phyloP scores from a whole-genome alignment of 352 stramenopile species.

The Achlya hypogyna region DNA sequence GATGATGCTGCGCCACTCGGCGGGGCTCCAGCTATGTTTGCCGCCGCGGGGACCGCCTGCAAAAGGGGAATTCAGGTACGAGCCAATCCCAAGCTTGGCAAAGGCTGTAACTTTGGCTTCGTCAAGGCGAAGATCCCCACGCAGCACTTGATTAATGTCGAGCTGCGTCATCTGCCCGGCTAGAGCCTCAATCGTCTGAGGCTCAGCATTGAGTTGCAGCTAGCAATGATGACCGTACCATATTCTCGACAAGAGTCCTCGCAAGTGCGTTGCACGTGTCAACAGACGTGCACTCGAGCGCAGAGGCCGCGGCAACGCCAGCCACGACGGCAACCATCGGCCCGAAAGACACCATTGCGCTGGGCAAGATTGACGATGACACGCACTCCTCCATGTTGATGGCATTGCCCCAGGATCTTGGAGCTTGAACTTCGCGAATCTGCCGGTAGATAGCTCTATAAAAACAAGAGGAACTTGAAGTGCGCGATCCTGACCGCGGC shows the following conservation, averaged over 20 bases:
- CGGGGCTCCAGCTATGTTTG: slow-evolving; percentile 36
- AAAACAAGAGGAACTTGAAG: too few relatives aligned
- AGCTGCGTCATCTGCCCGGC: slow-evolving; percentile 82
- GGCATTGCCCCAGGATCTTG: too few relatives aligned
- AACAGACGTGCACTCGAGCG: not conserved
- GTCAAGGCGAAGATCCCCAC: slow-evolving; percentile 32
- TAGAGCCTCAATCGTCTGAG: slow-evolving; percentile 40
- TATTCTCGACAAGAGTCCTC: not conserved
- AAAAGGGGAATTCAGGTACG: slow-evolving; percentile 51
- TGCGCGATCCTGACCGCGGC: too few relatives aligned
- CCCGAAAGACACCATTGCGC: too few relatives aligned
- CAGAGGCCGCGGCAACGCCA: too few relatives aligned
- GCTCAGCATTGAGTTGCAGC: not conserved
- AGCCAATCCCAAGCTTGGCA: slow-evolving; percentile 53
- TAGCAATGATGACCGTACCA: not conserved
- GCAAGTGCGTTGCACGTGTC: not conserved
- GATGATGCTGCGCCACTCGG: slow-evolving; percentile 42
- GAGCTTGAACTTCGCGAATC: too few relatives aligned
- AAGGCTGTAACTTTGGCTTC: slow-evolving; percentile 41
- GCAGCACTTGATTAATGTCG: slow-evolving; percentile 54
- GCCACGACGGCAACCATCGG: too few relatives aligned
- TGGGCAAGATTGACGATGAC: too few relatives aligned
- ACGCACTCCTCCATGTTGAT: too few relatives aligned
- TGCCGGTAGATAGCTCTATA: too few relatives aligned
- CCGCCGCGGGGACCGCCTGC: slow-evolving; percentile 22